Evolutionary conservation across 1,284 basidiomycete genomes (phyloP).

Genomic region (Takashimella tepidaria): DNA sequence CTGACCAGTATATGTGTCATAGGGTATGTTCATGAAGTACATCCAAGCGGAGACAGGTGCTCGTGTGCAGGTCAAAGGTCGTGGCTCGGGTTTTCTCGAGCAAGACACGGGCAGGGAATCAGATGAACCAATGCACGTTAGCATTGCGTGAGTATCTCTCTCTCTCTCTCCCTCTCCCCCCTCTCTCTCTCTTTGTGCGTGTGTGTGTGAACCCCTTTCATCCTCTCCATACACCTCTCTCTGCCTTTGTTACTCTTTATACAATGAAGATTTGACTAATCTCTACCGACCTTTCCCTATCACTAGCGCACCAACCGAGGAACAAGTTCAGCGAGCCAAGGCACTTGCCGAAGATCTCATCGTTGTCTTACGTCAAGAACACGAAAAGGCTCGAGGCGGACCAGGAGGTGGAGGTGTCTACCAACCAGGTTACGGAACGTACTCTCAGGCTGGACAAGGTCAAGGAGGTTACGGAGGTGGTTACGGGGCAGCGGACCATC

Average conservation of each 20-base stretch:
- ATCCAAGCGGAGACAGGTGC: slow-evolving; percentile 96
- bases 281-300: slow-evolving; percentile 1
- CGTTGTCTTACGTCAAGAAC: slow-evolving; percentile 75
- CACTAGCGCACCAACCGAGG: slow-evolving; percentile 68
- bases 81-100: slow-evolving; percentile 92
- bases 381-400: slow-evolving; percentile 62
- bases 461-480: slow-evolving; percentile 60
- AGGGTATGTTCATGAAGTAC: slow-evolving; percentile 97
- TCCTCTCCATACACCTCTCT: neutral
- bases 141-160: slow-evolving; percentile 73
- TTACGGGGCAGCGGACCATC: slow-evolving; percentile 28
- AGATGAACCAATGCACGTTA: slow-evolving; percentile 90
- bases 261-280: neutral
- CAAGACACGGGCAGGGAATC: slow-evolving; percentile 85
- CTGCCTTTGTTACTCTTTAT: neutral
- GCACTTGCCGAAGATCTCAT: slow-evolving; percentile 83
- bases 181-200: too few relatives aligned
- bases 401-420: slow-evolving; percentile 50
- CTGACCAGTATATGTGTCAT: slow-evolving; percentile 2
- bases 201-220: too few relatives aligned
- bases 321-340: slow-evolving; percentile 79
- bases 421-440: slow-evolving; percentile 26
- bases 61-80: slow-evolving; percentile 95
- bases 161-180: neutral
- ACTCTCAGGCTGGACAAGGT: slow-evolving; percentile 62